Conservation (phyloP, 2,329 filamentous ascomycete genomes). For the Penicillium sp. region DNA sequence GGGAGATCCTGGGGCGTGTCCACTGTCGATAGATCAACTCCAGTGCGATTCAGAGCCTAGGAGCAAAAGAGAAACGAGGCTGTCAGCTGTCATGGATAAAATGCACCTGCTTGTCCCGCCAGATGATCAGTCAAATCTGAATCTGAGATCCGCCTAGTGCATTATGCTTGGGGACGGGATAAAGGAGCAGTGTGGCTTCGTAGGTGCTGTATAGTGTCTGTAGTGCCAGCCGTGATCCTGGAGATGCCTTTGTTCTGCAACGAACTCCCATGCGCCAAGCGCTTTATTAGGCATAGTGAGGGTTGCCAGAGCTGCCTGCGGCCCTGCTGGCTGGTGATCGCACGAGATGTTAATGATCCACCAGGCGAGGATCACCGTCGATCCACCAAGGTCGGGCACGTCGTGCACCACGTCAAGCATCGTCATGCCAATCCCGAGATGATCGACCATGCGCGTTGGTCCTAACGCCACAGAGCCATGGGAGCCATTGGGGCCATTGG, state of each 20-base stretch:
- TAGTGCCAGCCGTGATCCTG: not conserved
- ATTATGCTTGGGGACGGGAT: not conserved
- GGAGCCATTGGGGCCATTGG: not conserved
- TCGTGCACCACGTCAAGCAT: constrained; percentile 19
- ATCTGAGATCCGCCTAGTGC: not conserved
- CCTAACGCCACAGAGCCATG: constrained; percentile 6
- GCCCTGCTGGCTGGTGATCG: constrained; percentile 10
- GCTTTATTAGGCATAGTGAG: constrained; percentile 17
- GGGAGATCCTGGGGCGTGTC: not conserved
- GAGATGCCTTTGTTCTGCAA: constrained; percentile 12
- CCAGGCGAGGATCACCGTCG: constrained; percentile 5
- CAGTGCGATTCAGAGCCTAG: not conserved
- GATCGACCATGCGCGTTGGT: constrained; percentile 22
- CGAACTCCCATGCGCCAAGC: constrained; percentile 24
- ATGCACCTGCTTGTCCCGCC: not conserved
- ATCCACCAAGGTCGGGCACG: constrained; percentile 7
- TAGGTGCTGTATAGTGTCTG: not conserved
- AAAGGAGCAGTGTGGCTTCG: not conserved
- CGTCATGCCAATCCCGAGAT: constrained; percentile 21
- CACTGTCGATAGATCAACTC: not conserved
- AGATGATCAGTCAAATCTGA: constrained; percentile 23
- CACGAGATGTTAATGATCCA: constrained; percentile 24
- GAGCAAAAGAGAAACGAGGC: not conserved
- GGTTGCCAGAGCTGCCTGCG: not conserved
- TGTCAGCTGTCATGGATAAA: constrained; percentile 13